phyloP scores from a whole-genome alignment of 805 yeast genomes.

The Pichia kluyveri region DNA sequence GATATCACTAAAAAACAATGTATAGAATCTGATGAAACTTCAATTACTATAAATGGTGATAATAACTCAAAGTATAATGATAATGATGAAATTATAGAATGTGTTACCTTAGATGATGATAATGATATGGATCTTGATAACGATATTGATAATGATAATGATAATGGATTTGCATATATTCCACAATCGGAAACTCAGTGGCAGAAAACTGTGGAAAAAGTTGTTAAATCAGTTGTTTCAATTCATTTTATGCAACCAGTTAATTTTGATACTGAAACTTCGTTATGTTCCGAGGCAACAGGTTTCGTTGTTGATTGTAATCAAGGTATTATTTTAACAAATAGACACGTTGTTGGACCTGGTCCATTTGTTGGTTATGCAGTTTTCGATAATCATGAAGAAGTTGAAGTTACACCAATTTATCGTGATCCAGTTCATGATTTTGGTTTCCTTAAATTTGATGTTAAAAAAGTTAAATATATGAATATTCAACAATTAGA shows the following conservation, averaged over 20 bases:
- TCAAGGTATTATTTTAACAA: constrained; percentile 78
- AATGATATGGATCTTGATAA: not conserved
- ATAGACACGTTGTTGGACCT: constrained; percentile 92
- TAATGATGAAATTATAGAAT: not conserved
- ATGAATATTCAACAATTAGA: constrained; percentile 60
- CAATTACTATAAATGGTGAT: not conserved
- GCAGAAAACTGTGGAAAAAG: constrained; percentile 75
- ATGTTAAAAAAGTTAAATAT: constrained; percentile 63
- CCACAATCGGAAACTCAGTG: constrained; percentile 35
- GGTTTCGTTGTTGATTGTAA: constrained; percentile 87
- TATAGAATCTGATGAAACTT: not conserved
- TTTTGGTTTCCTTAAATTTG: constrained; percentile 79
- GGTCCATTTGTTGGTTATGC: constrained; percentile 92
- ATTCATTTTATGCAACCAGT: constrained; percentile 83
- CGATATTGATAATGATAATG: not conserved
- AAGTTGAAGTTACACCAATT: constrained; percentile 74
- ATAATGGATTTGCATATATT: constrained; percentile 4
- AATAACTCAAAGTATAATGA: not conserved
- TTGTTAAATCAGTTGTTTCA: constrained; percentile 80
- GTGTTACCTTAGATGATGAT: not conserved
- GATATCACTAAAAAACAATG: not conserved
- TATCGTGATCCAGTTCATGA: constrained; percentile 95
- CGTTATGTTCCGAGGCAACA: constrained; percentile 83
- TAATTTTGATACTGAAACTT: constrained; percentile 77
- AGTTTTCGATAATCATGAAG: constrained; percentile 91